Percentiles rank a stretch among this genome's conserved stretches.
Evolutionary conservation across 169 alveolate species (phyloP).

Genomic region (Condylostoma magnum): DNA sequence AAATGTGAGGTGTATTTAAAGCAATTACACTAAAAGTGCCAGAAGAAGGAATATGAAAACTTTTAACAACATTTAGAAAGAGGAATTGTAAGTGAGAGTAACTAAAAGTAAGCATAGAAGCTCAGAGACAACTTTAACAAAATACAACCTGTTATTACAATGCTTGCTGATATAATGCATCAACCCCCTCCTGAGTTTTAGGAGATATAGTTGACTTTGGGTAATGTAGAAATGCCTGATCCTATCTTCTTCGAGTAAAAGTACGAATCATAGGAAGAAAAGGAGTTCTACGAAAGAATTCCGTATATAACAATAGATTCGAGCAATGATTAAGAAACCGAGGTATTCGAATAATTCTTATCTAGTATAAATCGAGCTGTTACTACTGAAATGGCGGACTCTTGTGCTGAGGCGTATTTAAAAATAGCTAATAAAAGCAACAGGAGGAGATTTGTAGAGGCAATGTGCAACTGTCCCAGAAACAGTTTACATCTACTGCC

Average conservation of each 20-base stretch:
- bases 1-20: too few relatives aligned
- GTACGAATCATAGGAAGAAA: slow-evolving; percentile 17
- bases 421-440: neutral
- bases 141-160: neutral
- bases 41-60: too few relatives aligned
- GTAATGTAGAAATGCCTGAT: neutral
- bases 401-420: slow-evolving; percentile 5
- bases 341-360: neutral
- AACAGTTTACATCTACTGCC: neutral
- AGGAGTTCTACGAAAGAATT: slow-evolving; percentile 8
- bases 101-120: neutral
- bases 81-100: neutral
- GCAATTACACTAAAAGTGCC: too few relatives aligned
- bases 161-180: neutral
- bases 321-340: neutral
- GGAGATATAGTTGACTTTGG: neutral
- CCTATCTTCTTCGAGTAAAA: neutral
- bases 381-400: slow-evolving; percentile 3
- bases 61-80: too few relatives aligned
- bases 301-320: neutral
- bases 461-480: neutral
- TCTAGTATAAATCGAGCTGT: neutral
- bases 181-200: neutral
- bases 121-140: neutral
- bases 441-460: neutral